These are phyloP conservation scores for Mycena galopus DNA, from an alignment of 768 basidiomycete genomes.

Conservation along the genomic window DNA sequence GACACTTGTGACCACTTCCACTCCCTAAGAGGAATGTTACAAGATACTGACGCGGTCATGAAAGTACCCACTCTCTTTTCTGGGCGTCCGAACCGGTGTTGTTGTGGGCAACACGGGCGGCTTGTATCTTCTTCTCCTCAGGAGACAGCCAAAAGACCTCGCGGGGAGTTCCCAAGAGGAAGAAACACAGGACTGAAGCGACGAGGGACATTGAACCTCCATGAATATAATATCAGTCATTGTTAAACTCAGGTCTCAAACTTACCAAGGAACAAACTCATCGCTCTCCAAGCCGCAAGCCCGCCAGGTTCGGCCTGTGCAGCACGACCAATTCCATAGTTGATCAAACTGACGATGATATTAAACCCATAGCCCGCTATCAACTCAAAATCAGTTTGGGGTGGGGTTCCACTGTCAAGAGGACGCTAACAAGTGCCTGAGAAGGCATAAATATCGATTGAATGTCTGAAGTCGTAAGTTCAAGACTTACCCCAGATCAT, in stretches of 20 bases:
- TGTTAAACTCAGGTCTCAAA: not conserved
- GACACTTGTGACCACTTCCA: constrained; percentile 4
- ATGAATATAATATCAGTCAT: not conserved
- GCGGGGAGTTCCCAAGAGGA: constrained; percentile 8
- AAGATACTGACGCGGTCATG: not conserved
- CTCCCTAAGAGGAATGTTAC: not conserved
- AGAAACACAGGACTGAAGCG: not conserved
- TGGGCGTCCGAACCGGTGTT: constrained; percentile 11
- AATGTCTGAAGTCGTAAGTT: not conserved
- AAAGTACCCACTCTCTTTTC: not conserved
- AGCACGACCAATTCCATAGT: constrained; percentile 6
- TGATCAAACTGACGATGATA: constrained; percentile 3
- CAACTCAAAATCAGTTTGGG: not conserved
- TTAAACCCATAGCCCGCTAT: not conserved
- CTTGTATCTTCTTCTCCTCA: constrained; percentile 15
- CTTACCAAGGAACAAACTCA: constrained; percentile 13
- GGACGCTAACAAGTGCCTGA: not conserved
- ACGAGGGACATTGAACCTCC: not conserved
- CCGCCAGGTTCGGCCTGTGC: constrained; percentile 5
- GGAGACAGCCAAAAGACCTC: constrained; percentile 15
- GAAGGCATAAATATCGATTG: not conserved
- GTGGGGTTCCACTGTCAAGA: no score
- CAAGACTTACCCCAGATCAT: not conserved
- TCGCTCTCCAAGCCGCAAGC: constrained; percentile 8
- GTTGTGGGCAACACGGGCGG: constrained; percentile 9